Base-by-base conservation (phyloP, 805 yeast species). In the Myxozyma vanderwaltii region DNA sequence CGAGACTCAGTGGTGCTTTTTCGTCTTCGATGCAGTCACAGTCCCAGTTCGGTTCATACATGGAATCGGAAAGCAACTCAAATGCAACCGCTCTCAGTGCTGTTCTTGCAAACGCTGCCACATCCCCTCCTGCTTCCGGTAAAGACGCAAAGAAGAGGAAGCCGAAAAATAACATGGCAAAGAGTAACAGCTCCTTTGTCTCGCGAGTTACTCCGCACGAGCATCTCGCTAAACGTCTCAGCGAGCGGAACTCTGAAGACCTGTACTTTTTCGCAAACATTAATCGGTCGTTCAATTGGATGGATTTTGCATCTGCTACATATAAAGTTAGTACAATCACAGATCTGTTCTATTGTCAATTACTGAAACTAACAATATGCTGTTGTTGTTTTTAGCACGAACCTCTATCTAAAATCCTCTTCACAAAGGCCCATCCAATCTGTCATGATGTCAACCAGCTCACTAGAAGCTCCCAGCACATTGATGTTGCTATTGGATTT, bases 401-500 rank as follows among this genome's bases (percentile, higher is more conserved):
- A 63, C 74, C 78, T 17, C 64, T 77, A 56, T 49, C 71, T 38
- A 74, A 75, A 66, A 62, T 77, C 38, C 65, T 76, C 52, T 70
- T 76, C 60, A 68, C 77, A 10, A 70, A 70, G 59, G 74, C 76
- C 13, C 75, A 75, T 67, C 77, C 78, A 7, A 61, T 75, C 26
- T 72, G 75, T 58, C 78, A 74, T 51, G 75, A 72, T 55, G 64
- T 76, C 17, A 76, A 76, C 64, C 55, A 40, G 24, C 51, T 60
- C 33, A 74, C 77, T 3, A 63, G 64, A 39, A 59, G 72, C 26
- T 51, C 68, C 24, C 65, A 65, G 33, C 72, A 72, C 45, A 57
- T 86, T 6, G 84, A 84, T 52, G 75, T 85, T 5, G 72, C 83
- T 1, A 63, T 85, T 19, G 94, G 92, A 0, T 80, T 84, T 62